Evolutionary conservation across 1,284 basidiomycete genomes (phyloP).

Genomic region (Trametes pubescens): DNA sequence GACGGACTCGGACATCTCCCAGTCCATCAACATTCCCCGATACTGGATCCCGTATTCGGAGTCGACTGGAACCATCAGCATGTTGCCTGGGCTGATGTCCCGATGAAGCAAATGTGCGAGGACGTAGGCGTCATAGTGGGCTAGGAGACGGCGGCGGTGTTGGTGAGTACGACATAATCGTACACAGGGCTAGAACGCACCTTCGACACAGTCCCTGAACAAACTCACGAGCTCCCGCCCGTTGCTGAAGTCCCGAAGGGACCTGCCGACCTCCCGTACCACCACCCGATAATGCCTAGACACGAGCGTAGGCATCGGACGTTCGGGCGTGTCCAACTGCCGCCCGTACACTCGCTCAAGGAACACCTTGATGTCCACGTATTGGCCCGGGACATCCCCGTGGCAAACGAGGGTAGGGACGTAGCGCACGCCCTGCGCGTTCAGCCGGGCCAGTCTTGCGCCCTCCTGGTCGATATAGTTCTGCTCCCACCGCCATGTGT

Average conservation of each 20-base stretch:
- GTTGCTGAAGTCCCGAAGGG: slow-evolving; percentile 17
- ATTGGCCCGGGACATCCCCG: slow-evolving; percentile 16
- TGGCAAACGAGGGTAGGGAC: slow-evolving; percentile 27
- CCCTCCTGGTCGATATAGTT: slow-evolving; percentile 15
- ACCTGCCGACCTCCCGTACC: slow-evolving; percentile 16
- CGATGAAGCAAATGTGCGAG: slow-evolving; percentile 13
- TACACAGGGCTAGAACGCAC: neutral
- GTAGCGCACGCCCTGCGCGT: slow-evolving; percentile 3
- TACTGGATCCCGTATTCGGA: neutral
- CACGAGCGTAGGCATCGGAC: neutral
- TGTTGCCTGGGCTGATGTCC: slow-evolving; percentile 26
- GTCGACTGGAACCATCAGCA: slow-evolving; percentile 15
- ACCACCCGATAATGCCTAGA: slow-evolving; percentile 27
- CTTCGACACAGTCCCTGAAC: slow-evolving; percentile 14
- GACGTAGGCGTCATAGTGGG: slow-evolving; percentile 14
- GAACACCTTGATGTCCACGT: neutral
- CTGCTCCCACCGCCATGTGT: slow-evolving; percentile 18
- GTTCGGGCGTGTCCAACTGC: neutral
- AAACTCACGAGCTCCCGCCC: slow-evolving; percentile 11
- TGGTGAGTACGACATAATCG: neutral
- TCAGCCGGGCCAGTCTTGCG: slow-evolving; percentile 8
- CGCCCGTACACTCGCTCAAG: neutral
- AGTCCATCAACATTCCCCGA: slow-evolving; percentile 17
- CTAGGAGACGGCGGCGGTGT: neutral
- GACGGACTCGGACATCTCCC: slow-evolving; percentile 21